Evolutionary conservation across 2,329 filamentous ascomycete genomes (phyloP).

Genomic region (Trichoderma sp.): DNA sequence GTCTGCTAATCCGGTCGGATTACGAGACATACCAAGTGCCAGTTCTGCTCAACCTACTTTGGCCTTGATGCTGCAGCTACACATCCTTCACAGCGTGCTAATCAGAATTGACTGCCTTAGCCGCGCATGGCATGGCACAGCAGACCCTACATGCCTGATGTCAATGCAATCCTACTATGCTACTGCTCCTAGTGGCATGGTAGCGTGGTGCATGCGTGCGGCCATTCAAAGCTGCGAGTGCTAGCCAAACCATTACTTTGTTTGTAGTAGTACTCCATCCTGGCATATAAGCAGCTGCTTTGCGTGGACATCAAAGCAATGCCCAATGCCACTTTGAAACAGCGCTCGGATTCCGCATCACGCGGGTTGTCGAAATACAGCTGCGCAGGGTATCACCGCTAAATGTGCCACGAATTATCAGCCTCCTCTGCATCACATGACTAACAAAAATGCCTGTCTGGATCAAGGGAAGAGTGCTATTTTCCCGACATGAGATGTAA

Average conservation of each 20-base stretch:
- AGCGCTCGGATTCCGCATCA: slow-evolving; percentile 12
- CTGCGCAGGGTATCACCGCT: slow-evolving; percentile 24
- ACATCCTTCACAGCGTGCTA: not conserved
- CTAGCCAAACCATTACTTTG: not conserved
- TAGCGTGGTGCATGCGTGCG: not conserved
- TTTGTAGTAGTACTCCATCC: not conserved
- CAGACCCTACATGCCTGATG: not conserved
- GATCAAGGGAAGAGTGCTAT: slow-evolving; percentile 8
- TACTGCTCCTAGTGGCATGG: slow-evolving; percentile 1
- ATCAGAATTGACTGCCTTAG: not conserved
- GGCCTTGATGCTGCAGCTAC: not conserved
- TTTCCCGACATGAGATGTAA: slow-evolving; percentile 4
- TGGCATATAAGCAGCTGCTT: not conserved
- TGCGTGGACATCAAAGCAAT: not conserved
- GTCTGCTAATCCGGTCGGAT: not conserved
- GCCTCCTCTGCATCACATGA: slow-evolving; percentile 29
- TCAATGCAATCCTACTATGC: slow-evolving; percentile 18
- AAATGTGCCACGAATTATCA: slow-evolving; percentile 24
- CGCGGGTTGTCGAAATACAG: slow-evolving; percentile 24
- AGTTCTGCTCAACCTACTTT: slow-evolving; percentile 7
- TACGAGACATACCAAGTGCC: not conserved
- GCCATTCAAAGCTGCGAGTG: slow-evolving; percentile 17
- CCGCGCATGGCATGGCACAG: not conserved
- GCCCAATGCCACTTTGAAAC: not conserved
- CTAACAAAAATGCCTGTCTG: slow-evolving; percentile 11